Percentiles rank a stretch among this genome's conserved stretches.
Evolutionary conservation across 106 monocot species (phyloP).

Genomic region (Narthecium ossifragum): DNA sequence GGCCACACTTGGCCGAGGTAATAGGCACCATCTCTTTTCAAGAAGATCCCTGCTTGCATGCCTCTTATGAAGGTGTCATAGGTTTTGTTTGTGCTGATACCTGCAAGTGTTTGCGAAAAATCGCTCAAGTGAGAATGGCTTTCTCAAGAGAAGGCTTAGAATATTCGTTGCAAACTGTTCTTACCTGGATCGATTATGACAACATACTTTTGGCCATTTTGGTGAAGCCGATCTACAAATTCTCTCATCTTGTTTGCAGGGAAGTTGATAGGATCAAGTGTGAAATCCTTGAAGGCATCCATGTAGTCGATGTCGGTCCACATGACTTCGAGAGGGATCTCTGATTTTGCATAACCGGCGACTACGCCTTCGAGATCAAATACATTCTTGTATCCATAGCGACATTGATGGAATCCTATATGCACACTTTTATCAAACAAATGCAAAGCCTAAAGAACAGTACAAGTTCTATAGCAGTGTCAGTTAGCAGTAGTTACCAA

Average conservation of each 20-base stretch:
- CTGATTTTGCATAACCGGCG: conserved; percentile 40
- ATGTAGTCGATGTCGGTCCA: conserved; percentile 88
- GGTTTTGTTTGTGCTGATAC: conserved; percentile 49
- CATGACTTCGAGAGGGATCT: conserved; percentile 65
- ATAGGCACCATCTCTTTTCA: conserved; percentile 37
- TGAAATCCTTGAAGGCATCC: conserved; percentile 80
- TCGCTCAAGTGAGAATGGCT: no score
- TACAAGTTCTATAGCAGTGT: no score
- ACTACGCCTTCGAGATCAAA: conserved; percentile 55
- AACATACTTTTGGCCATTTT: conserved; percentile 68
- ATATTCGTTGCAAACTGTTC: no score
- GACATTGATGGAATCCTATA: conserved; percentile 76
- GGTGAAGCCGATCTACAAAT: conserved; percentile 51
- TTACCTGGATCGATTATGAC: conserved; percentile 74
- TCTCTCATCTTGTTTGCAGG: conserved; percentile 41
- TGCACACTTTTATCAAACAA: no score
- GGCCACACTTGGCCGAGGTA: conserved; percentile 69
- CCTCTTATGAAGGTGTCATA: conserved; percentile 45
- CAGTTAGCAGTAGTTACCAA: conserved; percentile 66
- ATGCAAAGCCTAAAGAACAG: neutral
- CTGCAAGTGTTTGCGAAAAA: conserved; percentile 15
- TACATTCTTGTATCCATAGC: conserved; percentile 62
- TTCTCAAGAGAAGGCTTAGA: neutral
- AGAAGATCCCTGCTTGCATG: conserved; percentile 32
- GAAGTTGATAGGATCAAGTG: conserved; percentile 65